phyloP scores from a whole-genome alignment of 108 stramenopile species.

The Chaetoceros tenuissimus region DNA sequence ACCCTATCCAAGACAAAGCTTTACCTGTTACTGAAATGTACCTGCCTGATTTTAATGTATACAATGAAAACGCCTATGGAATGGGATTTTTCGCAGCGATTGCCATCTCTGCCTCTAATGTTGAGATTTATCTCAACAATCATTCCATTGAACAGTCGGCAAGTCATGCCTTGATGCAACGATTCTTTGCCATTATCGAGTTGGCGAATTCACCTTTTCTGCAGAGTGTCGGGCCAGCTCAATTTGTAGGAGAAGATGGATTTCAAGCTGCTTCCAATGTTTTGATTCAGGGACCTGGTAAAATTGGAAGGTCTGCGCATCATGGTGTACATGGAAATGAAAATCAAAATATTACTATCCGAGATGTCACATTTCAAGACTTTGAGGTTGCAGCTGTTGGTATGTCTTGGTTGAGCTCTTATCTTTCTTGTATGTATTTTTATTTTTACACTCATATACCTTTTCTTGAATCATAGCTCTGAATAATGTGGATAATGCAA shows the following conservation, averaged over 20 bases:
- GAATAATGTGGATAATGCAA: constrained; percentile 5
- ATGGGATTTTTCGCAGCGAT: constrained; percentile 24
- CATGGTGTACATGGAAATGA: constrained; percentile 28
- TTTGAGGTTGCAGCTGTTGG: constrained; percentile 18
- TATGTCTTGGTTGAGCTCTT: too few relatives aligned
- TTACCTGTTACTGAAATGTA: not conserved
- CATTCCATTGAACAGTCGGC: constrained; percentile 7
- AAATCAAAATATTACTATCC: constrained; percentile 10
- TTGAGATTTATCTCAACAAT: constrained; percentile 14
- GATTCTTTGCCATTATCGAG: constrained; percentile 25
- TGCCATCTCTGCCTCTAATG: constrained; percentile 10
- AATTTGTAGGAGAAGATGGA: constrained; percentile 7
- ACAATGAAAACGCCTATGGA: constrained; percentile 12
- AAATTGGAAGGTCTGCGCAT: constrained; percentile 14
- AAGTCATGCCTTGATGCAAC: constrained; percentile 19
- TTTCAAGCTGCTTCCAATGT: constrained; percentile 9
- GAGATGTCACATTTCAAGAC: constrained; percentile 9
- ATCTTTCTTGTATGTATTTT: too few relatives aligned
- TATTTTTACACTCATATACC: too few relatives aligned
- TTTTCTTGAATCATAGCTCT: too few relatives aligned
- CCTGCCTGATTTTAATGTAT: constrained; percentile 1
- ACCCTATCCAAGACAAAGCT: constrained; percentile 4
- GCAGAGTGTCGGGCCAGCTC: constrained; percentile 5
- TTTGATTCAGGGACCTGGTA: constrained; percentile 8
- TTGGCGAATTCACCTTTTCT: constrained; percentile 17